Evolutionary conservation across 768 basidiomycete genomes (phyloP).

Genomic region (Wakefieldia striispora): DNA sequence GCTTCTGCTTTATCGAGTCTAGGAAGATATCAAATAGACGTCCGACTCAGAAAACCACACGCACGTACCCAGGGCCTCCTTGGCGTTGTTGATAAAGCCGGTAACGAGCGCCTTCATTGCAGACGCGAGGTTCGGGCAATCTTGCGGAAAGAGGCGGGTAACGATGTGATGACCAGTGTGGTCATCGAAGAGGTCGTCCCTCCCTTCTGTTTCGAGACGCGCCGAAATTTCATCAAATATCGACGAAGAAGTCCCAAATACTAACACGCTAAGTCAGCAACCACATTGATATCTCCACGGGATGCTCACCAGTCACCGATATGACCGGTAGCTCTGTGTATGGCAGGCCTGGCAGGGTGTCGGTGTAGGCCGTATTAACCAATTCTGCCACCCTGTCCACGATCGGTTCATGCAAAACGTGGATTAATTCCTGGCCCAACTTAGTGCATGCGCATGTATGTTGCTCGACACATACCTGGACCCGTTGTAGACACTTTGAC

Average conservation of each 20-base stretch:
- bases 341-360: slow-evolving; percentile 53
- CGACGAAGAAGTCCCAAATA: slow-evolving; percentile 43
- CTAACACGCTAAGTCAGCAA: slow-evolving; percentile 24
- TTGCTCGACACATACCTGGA: slow-evolving; percentile 45
- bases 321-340: slow-evolving; percentile 60
- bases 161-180: slow-evolving; percentile 28
- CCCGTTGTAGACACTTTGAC: slow-evolving; percentile 53
- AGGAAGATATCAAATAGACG: background rate
- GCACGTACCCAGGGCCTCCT: slow-evolving; percentile 30
- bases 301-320: slow-evolving; percentile 48
- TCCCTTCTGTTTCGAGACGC: slow-evolving; percentile 32
- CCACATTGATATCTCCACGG: background rate
- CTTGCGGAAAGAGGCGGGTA: slow-evolving; percentile 55
- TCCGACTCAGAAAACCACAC: slow-evolving; percentile 7
- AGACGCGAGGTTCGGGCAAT: slow-evolving; percentile 50
- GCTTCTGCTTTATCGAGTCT: slow-evolving; percentile 44
- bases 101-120: slow-evolving; percentile 56
- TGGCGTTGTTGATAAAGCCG: slow-evolving; percentile 46
- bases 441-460: slow-evolving; percentile 1
- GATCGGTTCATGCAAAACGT: slow-evolving; percentile 47
- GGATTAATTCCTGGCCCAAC: slow-evolving; percentile 41
- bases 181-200: slow-evolving; percentile 23
- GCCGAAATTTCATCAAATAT: slow-evolving; percentile 46
- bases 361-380: slow-evolving; percentile 44
- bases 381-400: slow-evolving; percentile 43